Conservation (phyloP, 208 protist genomes). For the Porcisia deanei region DNA sequence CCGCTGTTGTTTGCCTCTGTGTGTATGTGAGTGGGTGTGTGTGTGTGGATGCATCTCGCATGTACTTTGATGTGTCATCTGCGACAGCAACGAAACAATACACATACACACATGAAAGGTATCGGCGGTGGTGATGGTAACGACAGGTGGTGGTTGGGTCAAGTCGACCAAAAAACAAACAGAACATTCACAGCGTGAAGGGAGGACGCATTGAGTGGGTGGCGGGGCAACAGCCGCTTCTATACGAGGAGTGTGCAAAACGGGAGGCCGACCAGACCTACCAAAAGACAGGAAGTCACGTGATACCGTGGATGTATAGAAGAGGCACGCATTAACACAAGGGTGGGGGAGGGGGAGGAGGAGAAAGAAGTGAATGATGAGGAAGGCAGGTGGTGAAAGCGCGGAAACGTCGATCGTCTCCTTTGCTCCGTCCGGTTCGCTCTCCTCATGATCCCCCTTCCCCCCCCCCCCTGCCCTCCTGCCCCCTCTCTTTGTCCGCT, state of each 20-base stretch:
- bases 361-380: neutral
- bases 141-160: too few relatives aligned
- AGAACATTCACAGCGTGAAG: too few relatives aligned
- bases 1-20: neutral
- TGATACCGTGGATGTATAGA: neutral
- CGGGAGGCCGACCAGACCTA: neutral
- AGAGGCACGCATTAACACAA: neutral
- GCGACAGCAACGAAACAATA: neutral
- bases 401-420: neutral
- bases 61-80: neutral
- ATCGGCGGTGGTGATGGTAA: neutral
- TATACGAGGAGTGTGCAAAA: constrained; percentile 6
- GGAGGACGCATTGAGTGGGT: neutral
- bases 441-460: neutral
- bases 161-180: too few relatives aligned
- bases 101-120: too few relatives aligned
- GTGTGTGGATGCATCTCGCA: neutral
- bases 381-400: neutral
- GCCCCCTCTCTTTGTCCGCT: neutral
- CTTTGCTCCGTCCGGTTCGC: neutral
- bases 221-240: neutral
- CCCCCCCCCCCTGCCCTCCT: neutral
- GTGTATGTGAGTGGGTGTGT: neutral
- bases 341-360: neutral
- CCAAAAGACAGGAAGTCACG: neutral